A percentile compares a stretch with the other conserved stretches of the same genome.
Evolutionary conservation across 768 basidiomycete genomes (phyloP).

Genomic region (Podaxis sp.): DNA sequence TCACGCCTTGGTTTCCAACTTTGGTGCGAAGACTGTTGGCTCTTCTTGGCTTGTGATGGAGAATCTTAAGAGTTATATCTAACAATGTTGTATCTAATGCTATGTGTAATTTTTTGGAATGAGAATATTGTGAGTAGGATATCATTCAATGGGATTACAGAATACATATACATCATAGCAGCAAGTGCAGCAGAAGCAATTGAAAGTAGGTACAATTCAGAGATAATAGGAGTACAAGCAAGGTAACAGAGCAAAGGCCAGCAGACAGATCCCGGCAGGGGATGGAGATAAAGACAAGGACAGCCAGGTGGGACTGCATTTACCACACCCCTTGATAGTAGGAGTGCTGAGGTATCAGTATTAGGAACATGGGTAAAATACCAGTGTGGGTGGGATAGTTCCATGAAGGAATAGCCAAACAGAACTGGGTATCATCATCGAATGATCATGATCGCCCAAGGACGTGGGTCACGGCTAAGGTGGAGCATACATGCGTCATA

Average conservation of each 20-base stretch:
- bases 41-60: too few species aligned
- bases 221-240: neutral
- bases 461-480: neutral
- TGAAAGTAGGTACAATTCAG: neutral
- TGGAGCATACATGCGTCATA: constrained; percentile 40
- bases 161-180: neutral
- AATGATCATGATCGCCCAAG: neutral
- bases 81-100: too few species aligned
- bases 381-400: neutral
- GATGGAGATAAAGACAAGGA: neutral
- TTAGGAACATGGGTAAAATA: neutral
- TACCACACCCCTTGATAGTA: neutral
- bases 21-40: too few species aligned
- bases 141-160: neutral
- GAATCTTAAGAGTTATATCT: too few species aligned
- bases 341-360: neutral
- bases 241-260: neutral
- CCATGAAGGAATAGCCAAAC: neutral
- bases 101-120: too few species aligned
- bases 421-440: neutral
- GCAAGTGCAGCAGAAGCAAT: neutral
- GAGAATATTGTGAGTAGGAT: too few species aligned
- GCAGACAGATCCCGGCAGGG: neutral
- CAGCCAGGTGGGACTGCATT: neutral
- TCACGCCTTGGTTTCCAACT: too few species aligned